phyloP scores from a whole-genome alignment of 139 green algal genomes.

The Pleodorina starrii region DNA sequence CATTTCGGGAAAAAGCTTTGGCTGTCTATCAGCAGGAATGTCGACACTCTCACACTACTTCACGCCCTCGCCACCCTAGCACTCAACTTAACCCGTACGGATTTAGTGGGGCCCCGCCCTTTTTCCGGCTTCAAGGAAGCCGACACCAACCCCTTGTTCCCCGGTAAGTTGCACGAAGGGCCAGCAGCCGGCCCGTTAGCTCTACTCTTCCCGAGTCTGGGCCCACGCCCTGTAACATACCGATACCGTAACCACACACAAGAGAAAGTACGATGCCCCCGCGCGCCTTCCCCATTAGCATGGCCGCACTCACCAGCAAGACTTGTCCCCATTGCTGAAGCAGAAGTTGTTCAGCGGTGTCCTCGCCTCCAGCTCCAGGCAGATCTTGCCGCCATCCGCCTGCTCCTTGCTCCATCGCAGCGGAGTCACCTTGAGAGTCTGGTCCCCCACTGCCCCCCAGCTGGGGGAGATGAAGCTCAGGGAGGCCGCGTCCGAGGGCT shows the following conservation, averaged over 20 bases:
- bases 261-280: neutral
- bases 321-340: neutral
- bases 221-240: too few species aligned
- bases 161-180: neutral
- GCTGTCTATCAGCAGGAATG: too few species aligned
- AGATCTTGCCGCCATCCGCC: neutral
- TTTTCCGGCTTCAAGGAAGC: neutral
- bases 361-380: neutral
- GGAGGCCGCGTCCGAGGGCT: neutral
- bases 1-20: too few species aligned
- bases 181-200: neutral
- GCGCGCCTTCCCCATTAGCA: neutral
- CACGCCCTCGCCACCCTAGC: too few species aligned
- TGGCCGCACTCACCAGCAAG: neutral
- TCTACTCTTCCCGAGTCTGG: too few species aligned
- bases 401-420: neutral
- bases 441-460: neutral
- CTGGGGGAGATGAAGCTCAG: neutral
- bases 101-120: too few species aligned
- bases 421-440: constrained; percentile 1
- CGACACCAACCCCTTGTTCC: neutral
- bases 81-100: too few species aligned
- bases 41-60: too few species aligned
- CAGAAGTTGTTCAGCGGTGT: neutral
- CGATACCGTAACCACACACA: neutral